Base-by-base conservation (phyloP, 345 rosid genomes). In the Rhizophora mangle region DNA sequence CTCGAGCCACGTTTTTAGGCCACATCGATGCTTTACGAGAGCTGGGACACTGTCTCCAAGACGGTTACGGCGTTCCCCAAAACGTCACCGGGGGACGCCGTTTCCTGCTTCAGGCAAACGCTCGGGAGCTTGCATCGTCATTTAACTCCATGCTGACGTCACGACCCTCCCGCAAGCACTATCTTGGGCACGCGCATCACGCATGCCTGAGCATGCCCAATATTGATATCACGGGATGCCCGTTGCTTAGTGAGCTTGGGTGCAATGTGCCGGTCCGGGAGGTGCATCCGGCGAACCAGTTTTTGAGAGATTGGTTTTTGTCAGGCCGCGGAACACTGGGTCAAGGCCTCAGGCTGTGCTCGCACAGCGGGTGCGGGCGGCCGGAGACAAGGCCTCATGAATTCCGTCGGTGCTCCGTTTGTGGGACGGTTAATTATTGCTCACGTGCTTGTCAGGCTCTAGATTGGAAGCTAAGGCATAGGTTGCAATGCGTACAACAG, bases 371-470 rank as follows among this genome's bases (percentile, higher is more conserved):
- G 6, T 89, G 92, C 58, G 96, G 95, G 18, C 43, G 77, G 77
- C 93, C 98, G 26, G 97, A 94, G 91, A 89, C 97, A 6, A 76
- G 96, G 68, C 55, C 81, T 2, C 89, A 85, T 29, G 98, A 94
- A 82, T 94, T 89, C 39, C 76, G 98, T 69, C 75, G 96, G 63
- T 94, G 98, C 65, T 91, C 97, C 0, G 96, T 83, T 15, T 94
- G 98, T 69, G 90, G 97, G 46, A 78, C 69, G 4, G 98, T 91
- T 24, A 89, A 89, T 70, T 94, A 94, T 54, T 94, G 98, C 65
- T 94, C 98, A 0, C 85, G 97, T 26, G 98, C 87, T 0, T 94
- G 98, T 51, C 98, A 94, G 67, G 98, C 98, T 60, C 81, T 85
- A 9, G 98, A 94, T 74, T 94, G 98, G 98, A 89, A 83, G 81